These are phyloP conservation scores for Aurifilum marmelostoma DNA, from an alignment of 2,329 filamentous ascomycete species.

Conservation along the genomic window DNA sequence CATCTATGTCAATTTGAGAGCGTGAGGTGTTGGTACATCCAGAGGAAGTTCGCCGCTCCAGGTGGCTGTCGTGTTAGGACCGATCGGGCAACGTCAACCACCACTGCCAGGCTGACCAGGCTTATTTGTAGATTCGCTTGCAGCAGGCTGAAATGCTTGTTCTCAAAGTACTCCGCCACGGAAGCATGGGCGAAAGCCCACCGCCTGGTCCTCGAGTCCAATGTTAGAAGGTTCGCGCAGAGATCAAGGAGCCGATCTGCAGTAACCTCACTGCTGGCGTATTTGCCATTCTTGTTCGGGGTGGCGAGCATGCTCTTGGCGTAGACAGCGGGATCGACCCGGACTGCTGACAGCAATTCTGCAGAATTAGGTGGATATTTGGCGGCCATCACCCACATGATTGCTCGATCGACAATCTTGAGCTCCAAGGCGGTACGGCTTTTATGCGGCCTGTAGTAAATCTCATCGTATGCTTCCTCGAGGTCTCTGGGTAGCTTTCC, in stretches of 20 bases:
- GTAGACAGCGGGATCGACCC: not conserved
- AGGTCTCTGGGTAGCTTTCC: conserved; percentile 37
- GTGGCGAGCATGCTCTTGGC: not conserved
- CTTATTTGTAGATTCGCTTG: conserved; percentile 17
- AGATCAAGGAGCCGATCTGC: not conserved
- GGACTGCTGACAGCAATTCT: not conserved
- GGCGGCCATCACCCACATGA: conserved; percentile 5
- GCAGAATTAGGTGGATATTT: not conserved
- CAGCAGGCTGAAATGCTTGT: conserved; percentile 19
- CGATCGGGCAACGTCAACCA: not conserved
- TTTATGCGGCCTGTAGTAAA: conserved; percentile 26
- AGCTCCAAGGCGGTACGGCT: not conserved
- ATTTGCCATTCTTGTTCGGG: not conserved
- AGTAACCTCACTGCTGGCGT: not conserved
- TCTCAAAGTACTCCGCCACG: conserved; percentile 30
- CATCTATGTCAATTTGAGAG: not conserved
- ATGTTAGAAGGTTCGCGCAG: not conserved
- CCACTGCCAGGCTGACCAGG: not conserved
- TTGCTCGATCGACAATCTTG: not conserved
- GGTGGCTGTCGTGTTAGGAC: not conserved
- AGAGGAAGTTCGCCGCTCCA: not conserved
- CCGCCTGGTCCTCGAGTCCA: conserved; percentile 2
- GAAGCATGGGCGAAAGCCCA: conserved; percentile 31
- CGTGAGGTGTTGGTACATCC: not conserved
- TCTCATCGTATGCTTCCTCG: conserved; percentile 37